Percentiles rank a stretch among this genome's conserved stretches.
Conservation (phyloP, 768 basidiomycete genomes). For the Auriscalpium vulgare region DNA sequence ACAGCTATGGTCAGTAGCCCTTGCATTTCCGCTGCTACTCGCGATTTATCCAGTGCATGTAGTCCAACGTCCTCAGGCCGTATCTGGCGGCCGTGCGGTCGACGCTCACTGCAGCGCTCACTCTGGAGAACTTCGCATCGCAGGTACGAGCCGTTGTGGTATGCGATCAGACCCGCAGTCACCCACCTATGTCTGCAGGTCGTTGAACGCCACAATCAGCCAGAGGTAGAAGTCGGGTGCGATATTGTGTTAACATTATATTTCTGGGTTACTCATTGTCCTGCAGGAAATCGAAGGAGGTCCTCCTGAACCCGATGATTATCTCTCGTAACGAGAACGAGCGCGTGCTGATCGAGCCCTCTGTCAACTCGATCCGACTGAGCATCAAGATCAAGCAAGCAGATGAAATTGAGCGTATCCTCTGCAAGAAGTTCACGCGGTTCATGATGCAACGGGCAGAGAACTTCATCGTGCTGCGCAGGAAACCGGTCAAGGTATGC, state of each 20-base stretch:
- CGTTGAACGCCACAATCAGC: constrained; percentile 95
- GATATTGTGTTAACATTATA: not conserved
- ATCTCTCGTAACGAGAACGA: constrained; percentile 98
- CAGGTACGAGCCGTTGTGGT: constrained; percentile 50
- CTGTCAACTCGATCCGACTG: constrained; percentile 92
- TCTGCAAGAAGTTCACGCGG: constrained; percentile 96
- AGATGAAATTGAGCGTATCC: constrained; percentile 94
- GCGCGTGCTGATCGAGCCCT: constrained; percentile 93
- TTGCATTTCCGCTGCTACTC: not conserved
- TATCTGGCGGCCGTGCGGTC: constrained; percentile 95
- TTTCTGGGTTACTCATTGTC: not conserved
- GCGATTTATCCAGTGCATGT: constrained; percentile 7
- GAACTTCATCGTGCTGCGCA: constrained; percentile 90
- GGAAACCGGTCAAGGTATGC: constrained; percentile 84
- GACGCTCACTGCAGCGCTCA: constrained; percentile 94
- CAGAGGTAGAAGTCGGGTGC: constrained; percentile 86
- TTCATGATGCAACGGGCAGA: constrained; percentile 99
- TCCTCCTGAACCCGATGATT: constrained; percentile 84
- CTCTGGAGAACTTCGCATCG: constrained; percentile 95
- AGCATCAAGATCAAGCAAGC: constrained; percentile 99
- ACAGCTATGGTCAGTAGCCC: constrained; percentile 9
- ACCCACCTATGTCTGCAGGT: constrained; percentile 43
- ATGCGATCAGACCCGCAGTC: constrained; percentile 8
- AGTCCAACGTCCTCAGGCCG: constrained; percentile 94
- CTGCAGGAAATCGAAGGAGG: constrained; percentile 82